A percentile compares a stretch with the other conserved stretches of the same genome.
Conservation (phyloP, 1,284 basidiomycete genomes). For the Leccinum subrobustum region DNA sequence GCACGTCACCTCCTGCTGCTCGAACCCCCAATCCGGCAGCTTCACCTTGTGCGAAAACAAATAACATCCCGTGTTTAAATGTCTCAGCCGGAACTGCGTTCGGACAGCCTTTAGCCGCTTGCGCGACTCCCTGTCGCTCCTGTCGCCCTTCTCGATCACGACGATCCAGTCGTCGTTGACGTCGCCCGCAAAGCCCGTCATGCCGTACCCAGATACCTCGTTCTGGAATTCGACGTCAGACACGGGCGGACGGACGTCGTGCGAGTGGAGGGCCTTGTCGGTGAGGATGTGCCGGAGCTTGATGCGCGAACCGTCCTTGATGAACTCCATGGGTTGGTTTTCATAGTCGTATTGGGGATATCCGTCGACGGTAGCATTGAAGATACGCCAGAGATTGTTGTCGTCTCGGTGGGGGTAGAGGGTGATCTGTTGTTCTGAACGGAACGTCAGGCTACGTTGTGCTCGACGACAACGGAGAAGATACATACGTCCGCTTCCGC, state of each 20-base stretch:
- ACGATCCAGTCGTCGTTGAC: conserved; percentile 95
- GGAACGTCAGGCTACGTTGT: conserved; percentile 2
- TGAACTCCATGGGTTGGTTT: conserved; percentile 56
- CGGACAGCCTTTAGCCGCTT: conserved; percentile 79
- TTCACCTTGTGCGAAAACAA: conserved; percentile 98
- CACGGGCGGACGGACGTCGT: conserved; percentile 93
- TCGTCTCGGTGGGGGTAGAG: conserved; percentile 94
- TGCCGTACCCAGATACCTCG: conserved; percentile 95
- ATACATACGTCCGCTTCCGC: conserved; percentile 76
- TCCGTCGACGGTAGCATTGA: conserved; percentile 62
- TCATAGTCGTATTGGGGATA: conserved; percentile 57
- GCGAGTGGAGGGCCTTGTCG: conserved; percentile 89
- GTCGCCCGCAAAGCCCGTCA: conserved; percentile 83
- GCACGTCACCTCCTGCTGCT: conserved; percentile 98
- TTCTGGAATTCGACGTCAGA: conserved; percentile 99
- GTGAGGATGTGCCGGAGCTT: conserved; percentile 83
- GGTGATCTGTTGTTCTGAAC: conserved; percentile 92
- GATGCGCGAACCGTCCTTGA: conserved; percentile 72
- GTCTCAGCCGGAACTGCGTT: conserved; percentile 83
- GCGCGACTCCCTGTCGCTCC: conserved; percentile 62
- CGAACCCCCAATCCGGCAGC: conserved; percentile 95
- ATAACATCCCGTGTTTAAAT: conserved; percentile 90
- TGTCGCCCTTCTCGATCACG: conserved; percentile 78
- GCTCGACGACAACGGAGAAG: background rate
- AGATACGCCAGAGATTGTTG: conserved; percentile 89